These are phyloP conservation scores for Fusarium chaquense DNA, from an alignment of 2,329 filamentous ascomycete species.

Conservation along the genomic window DNA sequence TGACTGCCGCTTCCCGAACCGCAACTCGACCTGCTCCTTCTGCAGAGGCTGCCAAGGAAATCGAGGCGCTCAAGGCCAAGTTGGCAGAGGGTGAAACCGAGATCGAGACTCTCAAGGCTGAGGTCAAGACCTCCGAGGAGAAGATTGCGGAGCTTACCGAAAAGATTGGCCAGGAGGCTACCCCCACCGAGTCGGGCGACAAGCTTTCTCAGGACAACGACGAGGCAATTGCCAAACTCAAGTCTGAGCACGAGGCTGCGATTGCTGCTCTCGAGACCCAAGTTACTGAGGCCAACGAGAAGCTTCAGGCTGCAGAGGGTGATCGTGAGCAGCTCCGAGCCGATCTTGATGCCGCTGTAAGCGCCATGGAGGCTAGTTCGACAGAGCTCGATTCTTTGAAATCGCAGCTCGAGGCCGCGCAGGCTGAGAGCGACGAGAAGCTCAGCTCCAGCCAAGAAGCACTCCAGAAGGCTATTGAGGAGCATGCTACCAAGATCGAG, in stretches of 20 bases:
- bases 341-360: conserved; percentile 62
- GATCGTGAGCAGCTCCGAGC: conserved; percentile 64
- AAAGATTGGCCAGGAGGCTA: conserved; percentile 59
- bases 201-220: conserved; percentile 59
- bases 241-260: conserved; percentile 63
- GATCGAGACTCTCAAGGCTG: conserved; percentile 67
- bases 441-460: conserved; percentile 51
- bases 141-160: conserved; percentile 67
- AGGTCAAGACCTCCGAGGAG: conserved; percentile 67
- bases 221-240: conserved; percentile 59
- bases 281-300: conserved; percentile 62
- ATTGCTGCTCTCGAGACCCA: conserved; percentile 61
- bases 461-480: conserved; percentile 56
- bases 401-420: conserved; percentile 61
- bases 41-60: conserved; percentile 63
- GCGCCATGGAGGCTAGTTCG: conserved; percentile 62
- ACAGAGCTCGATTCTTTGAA: conserved; percentile 62
- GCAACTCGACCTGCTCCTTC: conserved; percentile 58
- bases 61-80: conserved; percentile 71
- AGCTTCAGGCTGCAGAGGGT: conserved; percentile 63
- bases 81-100: conserved; percentile 69
- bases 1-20: conserved; percentile 54
- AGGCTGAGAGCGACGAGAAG: conserved; percentile 53
- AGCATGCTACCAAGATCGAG: conserved; percentile 63
- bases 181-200: conserved; percentile 55